Conservation (phyloP, 2,329 filamentous ascomycete species). For the Plectosphaerella cucumerina region DNA sequence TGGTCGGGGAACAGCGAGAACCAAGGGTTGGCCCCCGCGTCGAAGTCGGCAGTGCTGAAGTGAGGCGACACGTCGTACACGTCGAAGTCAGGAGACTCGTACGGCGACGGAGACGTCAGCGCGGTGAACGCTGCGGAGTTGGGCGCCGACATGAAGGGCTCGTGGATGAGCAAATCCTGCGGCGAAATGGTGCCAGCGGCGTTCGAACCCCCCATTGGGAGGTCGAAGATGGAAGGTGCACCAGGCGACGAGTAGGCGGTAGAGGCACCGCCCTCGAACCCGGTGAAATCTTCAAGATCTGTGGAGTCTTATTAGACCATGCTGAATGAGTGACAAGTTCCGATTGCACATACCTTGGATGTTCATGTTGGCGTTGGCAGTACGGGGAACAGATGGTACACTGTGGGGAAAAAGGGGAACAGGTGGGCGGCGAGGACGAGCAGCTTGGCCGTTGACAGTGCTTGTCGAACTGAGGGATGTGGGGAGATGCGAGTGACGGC, state of each 20-base stretch:
- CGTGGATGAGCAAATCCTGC: constrained; percentile 70
- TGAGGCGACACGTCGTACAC: constrained; percentile 75
- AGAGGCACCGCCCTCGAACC: constrained; percentile 47
- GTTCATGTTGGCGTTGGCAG: constrained; percentile 44
- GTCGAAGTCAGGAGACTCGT: constrained; percentile 73
- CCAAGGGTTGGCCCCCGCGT: constrained; percentile 56
- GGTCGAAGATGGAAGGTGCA: constrained; percentile 46
- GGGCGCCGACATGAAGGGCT: constrained; percentile 69
- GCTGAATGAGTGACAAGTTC: background rate
- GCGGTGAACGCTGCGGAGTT: constrained; percentile 80
- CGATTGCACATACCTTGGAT: constrained; percentile 44
- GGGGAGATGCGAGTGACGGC: too few relatives aligned
- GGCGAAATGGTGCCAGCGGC: constrained; percentile 75
- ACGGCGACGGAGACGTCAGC: constrained; percentile 78
- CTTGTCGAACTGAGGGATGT: too few relatives aligned
- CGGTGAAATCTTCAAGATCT: constrained; percentile 53
- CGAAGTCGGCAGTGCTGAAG: constrained; percentile 59
- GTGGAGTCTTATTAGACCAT: constrained; percentile 11
- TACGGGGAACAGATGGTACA: constrained; percentile 45
- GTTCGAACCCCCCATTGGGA: constrained; percentile 40
- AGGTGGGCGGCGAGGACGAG: constrained; percentile 50
- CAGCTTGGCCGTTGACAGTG: background rate
- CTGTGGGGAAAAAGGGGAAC: constrained; percentile 68
- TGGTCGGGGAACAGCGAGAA: constrained; percentile 67
- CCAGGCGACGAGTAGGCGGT: constrained; percentile 51